A percentile compares a stretch with the other conserved stretches of the same genome.
phyloP scores from a whole-genome alignment of 1,139 yeast species.

The Debaryomyces psychrophilus region DNA sequence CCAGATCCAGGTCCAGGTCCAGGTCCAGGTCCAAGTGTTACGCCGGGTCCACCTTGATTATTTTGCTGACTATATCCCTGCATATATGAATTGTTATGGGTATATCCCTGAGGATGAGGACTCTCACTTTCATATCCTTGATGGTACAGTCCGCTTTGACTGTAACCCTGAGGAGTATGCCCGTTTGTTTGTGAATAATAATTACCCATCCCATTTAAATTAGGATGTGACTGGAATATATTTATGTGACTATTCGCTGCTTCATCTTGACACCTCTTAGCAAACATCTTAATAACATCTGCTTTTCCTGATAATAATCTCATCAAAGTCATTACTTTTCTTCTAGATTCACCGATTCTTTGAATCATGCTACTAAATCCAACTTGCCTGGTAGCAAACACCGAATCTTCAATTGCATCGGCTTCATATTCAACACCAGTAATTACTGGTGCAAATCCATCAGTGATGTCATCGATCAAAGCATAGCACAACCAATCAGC shows the following conservation, averaged over 20 bases:
- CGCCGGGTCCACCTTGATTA: slow-evolving; percentile 1
- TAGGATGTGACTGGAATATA: slow-evolving; percentile 9
- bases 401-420: slow-evolving; percentile 86
- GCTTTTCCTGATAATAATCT: slow-evolving; percentile 91
- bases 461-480: slow-evolving; percentile 89
- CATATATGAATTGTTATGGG: slow-evolving; percentile 6
- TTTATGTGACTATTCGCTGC: slow-evolving; percentile 21
- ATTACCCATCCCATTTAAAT: slow-evolving; percentile 7
- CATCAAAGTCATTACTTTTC: slow-evolving; percentile 91
- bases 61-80: slow-evolving; percentile 7
- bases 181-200: slow-evolving; percentile 3
- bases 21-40: slow-evolving; percentile 12
- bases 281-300: slow-evolving; percentile 96
- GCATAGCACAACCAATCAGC: slow-evolving; percentile 97
- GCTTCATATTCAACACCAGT: slow-evolving; percentile 88
- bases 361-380: slow-evolving; percentile 76
- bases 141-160: slow-evolving; percentile 17
- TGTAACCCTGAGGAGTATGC: background rate
- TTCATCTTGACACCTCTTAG: slow-evolving; percentile 89
- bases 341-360: slow-evolving; percentile 84
- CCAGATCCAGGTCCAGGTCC: slow-evolving; percentile 19
- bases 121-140: slow-evolving; percentile 20
- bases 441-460: slow-evolving; percentile 89
- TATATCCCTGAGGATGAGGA: slow-evolving; percentile 21
- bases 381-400: slow-evolving; percentile 37